phyloP scores from a whole-genome alignment of 2,329 filamentous ascomycete species.

The Fusarium continuum region DNA sequence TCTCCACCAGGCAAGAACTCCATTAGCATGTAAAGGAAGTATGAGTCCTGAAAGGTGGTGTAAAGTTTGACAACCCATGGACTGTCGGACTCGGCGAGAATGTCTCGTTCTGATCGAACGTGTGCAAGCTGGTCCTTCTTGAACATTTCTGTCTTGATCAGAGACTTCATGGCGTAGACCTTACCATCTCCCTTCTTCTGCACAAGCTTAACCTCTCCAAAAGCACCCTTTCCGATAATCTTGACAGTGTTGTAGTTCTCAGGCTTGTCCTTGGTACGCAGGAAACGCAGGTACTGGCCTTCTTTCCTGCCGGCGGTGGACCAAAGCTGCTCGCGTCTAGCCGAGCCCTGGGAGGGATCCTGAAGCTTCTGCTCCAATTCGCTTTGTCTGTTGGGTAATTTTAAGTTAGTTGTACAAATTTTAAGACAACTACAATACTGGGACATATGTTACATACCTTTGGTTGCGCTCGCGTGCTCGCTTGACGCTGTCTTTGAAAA shows the following conservation, averaged over 20 bases:
- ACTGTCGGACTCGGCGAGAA: constrained; percentile 98
- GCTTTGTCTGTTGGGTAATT: constrained; percentile 71
- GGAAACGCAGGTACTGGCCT: constrained; percentile 90
- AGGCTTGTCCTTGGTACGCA: constrained; percentile 91
- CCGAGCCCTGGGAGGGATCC: constrained; percentile 77
- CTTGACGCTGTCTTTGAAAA: constrained; percentile 99
- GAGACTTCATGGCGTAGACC: constrained; percentile 97
- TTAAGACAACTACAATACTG: background rate
- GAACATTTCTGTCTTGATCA: constrained; percentile 99
- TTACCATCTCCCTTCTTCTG: constrained; percentile 96
- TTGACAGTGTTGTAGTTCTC: constrained; percentile 97
- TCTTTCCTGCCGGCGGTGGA: constrained; percentile 87
- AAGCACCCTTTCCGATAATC: constrained; percentile 98
- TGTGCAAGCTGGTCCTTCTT: constrained; percentile 98
- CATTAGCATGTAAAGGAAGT: constrained; percentile 99
- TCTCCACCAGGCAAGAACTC: constrained; percentile 98
- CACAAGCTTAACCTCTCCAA: constrained; percentile 97
- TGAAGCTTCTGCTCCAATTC: constrained; percentile 88
- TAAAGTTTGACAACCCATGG: constrained; percentile 99
- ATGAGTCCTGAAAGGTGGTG: constrained; percentile 96
- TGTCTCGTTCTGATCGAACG: constrained; percentile 96
- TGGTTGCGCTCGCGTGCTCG: constrained; percentile 94
- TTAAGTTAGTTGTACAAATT: constrained; percentile 16
- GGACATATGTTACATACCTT: constrained; percentile 66
- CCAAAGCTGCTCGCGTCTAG: constrained; percentile 84